Conservation (phyloP, 495 filamentous ascomycete species). For the Acidomyces sp. region DNA sequence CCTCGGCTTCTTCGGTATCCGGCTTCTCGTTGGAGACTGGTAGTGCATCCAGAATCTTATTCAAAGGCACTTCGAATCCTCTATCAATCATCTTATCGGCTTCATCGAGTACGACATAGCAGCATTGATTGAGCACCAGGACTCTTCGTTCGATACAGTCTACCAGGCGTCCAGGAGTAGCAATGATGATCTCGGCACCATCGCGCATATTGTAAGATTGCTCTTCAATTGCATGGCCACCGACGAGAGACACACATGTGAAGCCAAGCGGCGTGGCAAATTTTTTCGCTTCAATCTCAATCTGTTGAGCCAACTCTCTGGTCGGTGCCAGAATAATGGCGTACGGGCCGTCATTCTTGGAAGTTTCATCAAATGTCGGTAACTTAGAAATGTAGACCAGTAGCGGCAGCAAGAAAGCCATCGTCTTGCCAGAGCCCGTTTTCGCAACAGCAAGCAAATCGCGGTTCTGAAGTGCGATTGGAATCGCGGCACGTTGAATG, state of each 20-base stretch:
- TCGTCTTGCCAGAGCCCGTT: slow-evolving; percentile 97
- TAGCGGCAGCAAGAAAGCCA: slow-evolving; percentile 83
- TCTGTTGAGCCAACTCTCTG: slow-evolving; percentile 97
- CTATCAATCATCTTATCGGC: slow-evolving; percentile 99
- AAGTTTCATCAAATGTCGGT: slow-evolving; percentile 69
- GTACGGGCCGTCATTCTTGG: slow-evolving; percentile 93
- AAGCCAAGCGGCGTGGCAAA: slow-evolving; percentile 87
- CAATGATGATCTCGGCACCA: slow-evolving; percentile 96
- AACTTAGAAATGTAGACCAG: slow-evolving; percentile 95
- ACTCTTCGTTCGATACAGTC: slow-evolving; percentile 93
- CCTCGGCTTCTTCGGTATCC: slow-evolving; percentile 85
- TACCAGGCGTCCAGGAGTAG: slow-evolving; percentile 90
- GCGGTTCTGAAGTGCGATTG: slow-evolving; percentile 82
- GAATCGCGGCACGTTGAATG: slow-evolving; percentile 88
- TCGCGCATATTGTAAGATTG: slow-evolving; percentile 88
- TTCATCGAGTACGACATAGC: slow-evolving; percentile 98
- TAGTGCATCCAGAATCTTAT: slow-evolving; percentile 96
- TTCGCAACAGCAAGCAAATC: slow-evolving; percentile 97
- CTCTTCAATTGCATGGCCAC: slow-evolving; percentile 90
- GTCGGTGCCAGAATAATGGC: slow-evolving; percentile 93
- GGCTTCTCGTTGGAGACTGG: slow-evolving; percentile 93
- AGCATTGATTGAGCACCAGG: slow-evolving; percentile 85
- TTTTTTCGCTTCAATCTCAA: slow-evolving; percentile 86
- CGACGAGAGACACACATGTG: slow-evolving; percentile 92
- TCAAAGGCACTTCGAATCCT: slow-evolving; percentile 94